Evolutionary conservation across 2,329 filamentous ascomycete genomes (phyloP), one percentile per base, ranked within the genome.

Genomic region (Fonsecaea nubica): DNA sequence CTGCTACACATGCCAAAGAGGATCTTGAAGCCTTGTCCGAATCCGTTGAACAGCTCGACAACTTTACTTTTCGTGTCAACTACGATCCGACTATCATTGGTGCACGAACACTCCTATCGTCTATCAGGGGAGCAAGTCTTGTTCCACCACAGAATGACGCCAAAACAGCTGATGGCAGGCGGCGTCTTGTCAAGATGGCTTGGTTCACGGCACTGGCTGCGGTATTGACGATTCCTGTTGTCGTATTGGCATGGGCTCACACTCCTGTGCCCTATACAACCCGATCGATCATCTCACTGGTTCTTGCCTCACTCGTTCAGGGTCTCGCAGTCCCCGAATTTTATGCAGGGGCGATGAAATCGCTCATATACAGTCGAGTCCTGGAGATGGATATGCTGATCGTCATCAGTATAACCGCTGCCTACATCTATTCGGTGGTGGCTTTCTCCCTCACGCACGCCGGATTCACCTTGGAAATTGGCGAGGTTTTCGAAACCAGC

Each of bases 211-310:
- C 85, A 0, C 66, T 86, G 0, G 87, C 88, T 3, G 78, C 77
- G 3, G 36, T 81, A 0, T 73, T 90, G 12, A 90, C 87, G 0
- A 80, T 90, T 3, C 88, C 88, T 0, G 86, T 90, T 1, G 77
- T 92, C 1, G 83, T 92, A 2, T 74, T 93, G 68, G 84, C 88
- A 4, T 93, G 89, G 89, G 87, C 87, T 5, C 18, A 48, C n/a
- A 75, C 89, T 9, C 80, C 82, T 7, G 38, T 62, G 21, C 76
- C 73, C 42, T 74, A 82, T 1, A 62, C 86, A 2, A 76, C 77
- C 1, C 88, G 88, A 70, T 78, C 78, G 1, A 82, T 83, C 0
- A 77, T 83, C 0, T 90, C 87, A 0, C 74, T 92, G 0, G 84
- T 80, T 0, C 76, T 93, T 10, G 90, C 89, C 0, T 90, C 89